Conservation (phyloP, 2,329 filamentous ascomycete species). For the Epichloe gansuensis region DNA sequence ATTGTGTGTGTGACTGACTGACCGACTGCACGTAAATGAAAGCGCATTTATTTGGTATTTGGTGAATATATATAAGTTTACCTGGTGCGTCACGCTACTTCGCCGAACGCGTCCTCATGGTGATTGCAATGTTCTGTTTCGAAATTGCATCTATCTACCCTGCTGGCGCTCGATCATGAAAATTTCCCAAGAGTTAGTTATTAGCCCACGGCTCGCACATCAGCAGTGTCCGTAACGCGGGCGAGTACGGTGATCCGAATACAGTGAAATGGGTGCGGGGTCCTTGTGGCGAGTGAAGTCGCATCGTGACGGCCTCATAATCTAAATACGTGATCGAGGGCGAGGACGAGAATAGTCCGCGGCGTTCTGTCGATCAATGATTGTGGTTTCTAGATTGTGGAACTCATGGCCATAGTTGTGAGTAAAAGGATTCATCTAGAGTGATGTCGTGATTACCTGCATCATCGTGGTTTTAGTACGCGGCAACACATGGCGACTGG, state of each 20-base stretch:
- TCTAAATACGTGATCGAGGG: conserved; percentile 51
- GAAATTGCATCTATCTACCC: too few relatives aligned
- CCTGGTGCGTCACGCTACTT: too few relatives aligned
- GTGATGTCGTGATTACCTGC: conserved; percentile 66
- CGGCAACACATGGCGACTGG: not conserved
- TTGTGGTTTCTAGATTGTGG: conserved; percentile 43
- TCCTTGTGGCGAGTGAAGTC: conserved; percentile 39
- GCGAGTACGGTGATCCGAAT: conserved; percentile 61
- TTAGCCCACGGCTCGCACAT: too few relatives aligned
- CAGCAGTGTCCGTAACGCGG: conserved; percentile 27
- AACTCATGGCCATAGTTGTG: conserved; percentile 37
- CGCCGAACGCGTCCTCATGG: too few relatives aligned
- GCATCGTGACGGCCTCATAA: conserved; percentile 42
- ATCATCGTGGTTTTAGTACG: not conserved
- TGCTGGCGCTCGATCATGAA: too few relatives aligned
- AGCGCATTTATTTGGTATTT: too few relatives aligned
- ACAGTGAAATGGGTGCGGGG: conserved; percentile 50
- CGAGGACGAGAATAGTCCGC: conserved; percentile 40
- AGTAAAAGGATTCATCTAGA: conserved; percentile 52
- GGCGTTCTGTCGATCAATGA: conserved; percentile 38
- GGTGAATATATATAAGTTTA: too few relatives aligned
- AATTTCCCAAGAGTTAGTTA: too few relatives aligned
- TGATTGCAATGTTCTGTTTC: too few relatives aligned
- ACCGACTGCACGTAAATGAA: too few relatives aligned
- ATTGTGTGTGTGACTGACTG: too few relatives aligned